phyloP scores from a whole-genome alignment of 169 alveolate species.

The Plasmodium chabaudi region DNA sequence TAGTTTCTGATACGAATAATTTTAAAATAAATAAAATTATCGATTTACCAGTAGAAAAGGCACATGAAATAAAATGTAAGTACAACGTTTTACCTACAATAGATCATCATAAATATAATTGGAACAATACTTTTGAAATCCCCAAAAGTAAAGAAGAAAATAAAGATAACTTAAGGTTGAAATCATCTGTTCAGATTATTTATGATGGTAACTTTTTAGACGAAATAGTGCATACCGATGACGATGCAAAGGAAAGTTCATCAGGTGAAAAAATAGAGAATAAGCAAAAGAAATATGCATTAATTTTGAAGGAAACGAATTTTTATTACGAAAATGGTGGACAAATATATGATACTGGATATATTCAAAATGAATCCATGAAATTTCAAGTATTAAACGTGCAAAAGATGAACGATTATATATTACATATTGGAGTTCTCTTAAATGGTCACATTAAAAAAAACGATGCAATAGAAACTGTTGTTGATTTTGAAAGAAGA shows the following conservation, averaged over 20 bases:
- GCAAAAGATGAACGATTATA: conserved; percentile 90
- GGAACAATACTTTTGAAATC: conserved; percentile 45
- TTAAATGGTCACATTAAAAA: conserved; percentile 22
- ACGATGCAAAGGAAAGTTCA: conserved; percentile 2
- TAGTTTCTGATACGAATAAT: conserved; percentile 85
- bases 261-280: not conserved
- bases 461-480: conserved; percentile 73
- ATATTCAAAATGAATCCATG: conserved; percentile 60
- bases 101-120: conserved; percentile 80
- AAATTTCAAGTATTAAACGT: conserved; percentile 87
- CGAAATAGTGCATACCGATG: conserved; percentile 7
- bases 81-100: conserved; percentile 72
- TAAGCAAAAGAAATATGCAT: conserved; percentile 74
- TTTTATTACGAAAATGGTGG: conserved; percentile 93
- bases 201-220: conserved; percentile 83
- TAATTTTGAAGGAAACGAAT: conserved; percentile 89
- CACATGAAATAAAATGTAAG: conserved; percentile 71
- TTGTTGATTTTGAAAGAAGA: conserved; percentile 90
- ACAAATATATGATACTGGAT: conserved; percentile 87
- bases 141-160: conserved; percentile 5
- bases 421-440: conserved; percentile 89
- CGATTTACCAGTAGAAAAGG: conserved; percentile 83
- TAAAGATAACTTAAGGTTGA: conserved; percentile 25
- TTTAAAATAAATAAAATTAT: conserved; percentile 76
- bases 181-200: conserved; percentile 81